Evolutionary conservation across 495 filamentous ascomycete species (phyloP).

Genomic region (Lophium mytilinum): DNA sequence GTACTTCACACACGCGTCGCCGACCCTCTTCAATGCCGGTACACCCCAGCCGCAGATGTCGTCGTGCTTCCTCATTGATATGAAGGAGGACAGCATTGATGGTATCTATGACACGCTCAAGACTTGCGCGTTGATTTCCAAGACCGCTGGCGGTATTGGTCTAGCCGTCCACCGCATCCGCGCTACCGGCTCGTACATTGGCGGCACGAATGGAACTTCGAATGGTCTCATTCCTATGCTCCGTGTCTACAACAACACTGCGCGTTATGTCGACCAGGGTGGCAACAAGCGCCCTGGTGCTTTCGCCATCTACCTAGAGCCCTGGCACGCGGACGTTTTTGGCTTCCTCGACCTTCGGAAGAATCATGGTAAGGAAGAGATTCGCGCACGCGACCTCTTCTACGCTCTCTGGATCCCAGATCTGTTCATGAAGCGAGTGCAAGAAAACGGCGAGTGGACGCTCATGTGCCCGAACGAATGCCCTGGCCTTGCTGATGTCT

Average conservation of each 20-base stretch:
- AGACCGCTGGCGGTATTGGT: conserved; percentile 96
- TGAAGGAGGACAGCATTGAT: conserved; percentile 98
- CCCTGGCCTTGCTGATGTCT: conserved; percentile 89
- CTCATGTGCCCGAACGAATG: conserved; percentile 96
- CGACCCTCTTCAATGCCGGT: conserved; percentile 95
- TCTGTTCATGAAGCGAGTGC: conserved; percentile 98
- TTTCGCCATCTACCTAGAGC: conserved; percentile 98
- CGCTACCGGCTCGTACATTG: conserved; percentile 94
- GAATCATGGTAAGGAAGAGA: conserved; percentile 98
- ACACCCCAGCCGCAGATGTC: conserved; percentile 89
- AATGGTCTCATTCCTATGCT: conserved; percentile 98
- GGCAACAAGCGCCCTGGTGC: conserved; percentile 98
- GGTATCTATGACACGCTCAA: conserved; percentile 99
- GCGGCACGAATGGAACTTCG: conserved; percentile 92
- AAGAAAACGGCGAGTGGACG: conserved; percentile 91
- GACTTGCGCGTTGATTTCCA: conserved; percentile 98
- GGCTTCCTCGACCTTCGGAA: conserved; percentile 95
- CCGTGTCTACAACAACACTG: conserved; percentile 97
- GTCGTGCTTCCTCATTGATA: conserved; percentile 96
- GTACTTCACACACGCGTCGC: conserved; percentile 95
- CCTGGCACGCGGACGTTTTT: conserved; percentile 97
- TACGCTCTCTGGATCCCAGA: conserved; percentile 97
- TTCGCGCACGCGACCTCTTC: conserved; percentile 94
- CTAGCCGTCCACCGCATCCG: conserved; percentile 93
- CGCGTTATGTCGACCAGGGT: conserved; percentile 96